Base-by-base conservation (phyloP, 2,329 filamentous ascomycete genomes). In the Diplocarpon rosae region DNA sequence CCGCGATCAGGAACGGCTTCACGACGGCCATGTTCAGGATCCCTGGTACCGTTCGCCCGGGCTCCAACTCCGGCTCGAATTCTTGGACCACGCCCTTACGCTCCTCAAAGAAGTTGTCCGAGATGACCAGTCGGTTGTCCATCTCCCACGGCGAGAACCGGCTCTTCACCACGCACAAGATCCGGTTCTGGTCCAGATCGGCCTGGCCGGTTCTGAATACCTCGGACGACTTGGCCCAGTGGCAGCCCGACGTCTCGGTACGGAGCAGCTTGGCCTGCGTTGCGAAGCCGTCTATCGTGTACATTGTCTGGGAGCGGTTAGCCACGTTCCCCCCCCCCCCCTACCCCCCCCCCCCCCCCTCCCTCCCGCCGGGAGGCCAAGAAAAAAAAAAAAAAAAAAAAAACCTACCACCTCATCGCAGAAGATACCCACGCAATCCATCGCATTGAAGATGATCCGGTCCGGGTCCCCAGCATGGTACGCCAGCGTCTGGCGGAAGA, bases 241-340 rank as follows among this genome's bases (percentile, higher is more conserved):
- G 78, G 63, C 92, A 98, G 49, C 83, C 81, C 39, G 77, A 71
- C 2, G 85, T 85, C 53, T 80, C 75, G 34, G 75, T 69, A 42
- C 83, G 75, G 47, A 95, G 71, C 5, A 71, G 65, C 53, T 83
- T 73, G 41, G 78, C 74, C 35, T 73, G 65, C 5, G 73, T 75
- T 52, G 82, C 72, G 68, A 98, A 98, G 52, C 86, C 86, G 63
- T 96, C 83, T 12, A 73, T 80, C 2, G 92, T 96, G 62, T 95
- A 95, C 59, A 71, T 69, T 43, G 75, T 52, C 60, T 62, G 43
- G n/a, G 16, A 1, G 10, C 24, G 14, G 39, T 52, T 39, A 52
- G 50, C 17, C 5, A 16, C 24, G 30, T 12, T 36, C 31, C 24
- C 33, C 20, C 41, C 4, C 37, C 20, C n/a, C n/a, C n/a, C n/a